A percentile compares a stretch with the other conserved stretches of the same genome.
Conservation (phyloP, 257 asterid species). For the Marsdenia floribunda region DNA sequence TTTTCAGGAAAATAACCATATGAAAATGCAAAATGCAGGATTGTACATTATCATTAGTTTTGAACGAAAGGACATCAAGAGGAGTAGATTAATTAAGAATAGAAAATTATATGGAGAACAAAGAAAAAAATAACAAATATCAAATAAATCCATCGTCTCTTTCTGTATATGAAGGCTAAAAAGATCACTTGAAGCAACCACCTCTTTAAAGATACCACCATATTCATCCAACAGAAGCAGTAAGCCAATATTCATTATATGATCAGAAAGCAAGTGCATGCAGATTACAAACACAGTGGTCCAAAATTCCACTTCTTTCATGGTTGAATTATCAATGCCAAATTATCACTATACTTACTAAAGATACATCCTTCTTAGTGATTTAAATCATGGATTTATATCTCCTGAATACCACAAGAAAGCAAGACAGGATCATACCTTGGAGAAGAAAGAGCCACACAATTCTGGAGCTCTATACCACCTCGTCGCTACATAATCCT, state of each 20-base stretch:
- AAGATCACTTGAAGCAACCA: no score
- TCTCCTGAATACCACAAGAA: not conserved
- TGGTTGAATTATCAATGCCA: not conserved
- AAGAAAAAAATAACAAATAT: not conserved
- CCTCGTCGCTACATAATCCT: slow-evolving; percentile 96
- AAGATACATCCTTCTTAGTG: not conserved
- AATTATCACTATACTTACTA: not conserved
- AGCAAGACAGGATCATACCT: slow-evolving; percentile 34
- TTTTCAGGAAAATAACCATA: not conserved
- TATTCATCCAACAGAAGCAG: not conserved
- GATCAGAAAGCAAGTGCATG: not conserved
- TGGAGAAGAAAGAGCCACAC: slow-evolving; percentile 90
- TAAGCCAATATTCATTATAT: not conserved
- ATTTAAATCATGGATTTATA: not conserved
- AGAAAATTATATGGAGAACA: not conserved
- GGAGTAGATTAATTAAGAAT: not conserved
- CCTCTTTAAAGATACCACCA: not conserved
- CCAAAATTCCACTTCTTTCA: not conserved
- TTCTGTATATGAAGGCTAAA: not conserved
- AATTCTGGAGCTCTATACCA: slow-evolving; percentile 94
- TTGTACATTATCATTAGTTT: not conserved
- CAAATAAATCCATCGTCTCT: not conserved
- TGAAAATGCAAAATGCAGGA: not conserved
- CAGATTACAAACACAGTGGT: not conserved
- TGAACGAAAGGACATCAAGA: not conserved